Conservation (phyloP, 2,329 filamentous ascomycete genomes). For the Thelonectria olida region DNA sequence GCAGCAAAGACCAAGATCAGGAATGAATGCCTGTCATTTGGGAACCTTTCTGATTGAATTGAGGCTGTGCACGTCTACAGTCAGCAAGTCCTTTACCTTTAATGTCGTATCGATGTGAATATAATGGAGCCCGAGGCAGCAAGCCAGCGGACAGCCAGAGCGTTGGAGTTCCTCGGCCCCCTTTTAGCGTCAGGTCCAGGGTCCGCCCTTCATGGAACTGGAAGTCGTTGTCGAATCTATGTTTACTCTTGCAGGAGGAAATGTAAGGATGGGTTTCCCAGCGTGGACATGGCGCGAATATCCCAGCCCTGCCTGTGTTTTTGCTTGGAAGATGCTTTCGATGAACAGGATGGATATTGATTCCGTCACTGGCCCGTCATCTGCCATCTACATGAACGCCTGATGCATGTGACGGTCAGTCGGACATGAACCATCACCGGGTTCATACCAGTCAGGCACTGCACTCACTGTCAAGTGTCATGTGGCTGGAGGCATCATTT, state of each 20-base stretch:
- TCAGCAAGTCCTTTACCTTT: not conserved
- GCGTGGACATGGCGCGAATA: too few species aligned
- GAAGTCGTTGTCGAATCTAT: not conserved
- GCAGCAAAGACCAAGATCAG: not conserved
- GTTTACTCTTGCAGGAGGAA: not conserved
- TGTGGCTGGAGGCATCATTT: conserved; percentile 10
- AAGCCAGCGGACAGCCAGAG: not conserved
- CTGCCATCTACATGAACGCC: conserved; percentile 6
- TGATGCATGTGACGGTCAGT: conserved; percentile 14
- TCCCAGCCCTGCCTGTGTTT: not conserved
- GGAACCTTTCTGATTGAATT: not conserved
- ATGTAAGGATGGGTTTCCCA: conserved; percentile 10
- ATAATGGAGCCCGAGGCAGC: conserved; percentile 11
- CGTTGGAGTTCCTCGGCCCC: conserved; percentile 1
- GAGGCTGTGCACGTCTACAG: conserved; percentile 12
- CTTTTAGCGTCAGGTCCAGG: conserved; percentile 10
- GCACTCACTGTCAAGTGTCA: not conserved
- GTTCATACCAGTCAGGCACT: not conserved
- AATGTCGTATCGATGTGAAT: conserved; percentile 9
- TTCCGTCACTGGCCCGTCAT: not conserved
- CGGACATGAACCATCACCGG: not conserved
- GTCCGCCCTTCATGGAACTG: not conserved
- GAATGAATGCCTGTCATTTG: not conserved
- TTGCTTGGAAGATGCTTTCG: too few species aligned
- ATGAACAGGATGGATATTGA: too few species aligned